Evolutionary conservation across 140 eudicot genomes (phyloP).

Genomic region (Erigeron philadelphicus): DNA sequence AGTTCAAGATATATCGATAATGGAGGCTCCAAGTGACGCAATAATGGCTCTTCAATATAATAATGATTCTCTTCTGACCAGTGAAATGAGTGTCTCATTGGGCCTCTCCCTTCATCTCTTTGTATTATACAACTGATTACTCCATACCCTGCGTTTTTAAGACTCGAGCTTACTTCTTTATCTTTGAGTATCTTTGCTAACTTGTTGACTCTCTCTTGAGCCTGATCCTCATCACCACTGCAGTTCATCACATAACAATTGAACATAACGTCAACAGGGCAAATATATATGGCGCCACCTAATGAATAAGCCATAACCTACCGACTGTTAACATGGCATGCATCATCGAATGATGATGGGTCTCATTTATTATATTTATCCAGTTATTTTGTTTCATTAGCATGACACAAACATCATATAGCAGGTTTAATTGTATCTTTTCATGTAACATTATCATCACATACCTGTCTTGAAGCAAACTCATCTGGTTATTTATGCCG

Average conservation of each 20-base stretch:
- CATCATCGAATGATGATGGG: too few species aligned
- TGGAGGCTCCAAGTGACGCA: slow-evolving; percentile 97
- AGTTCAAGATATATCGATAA: slow-evolving; percentile 88
- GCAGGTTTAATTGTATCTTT: not conserved
- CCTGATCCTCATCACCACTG: slow-evolving; percentile 99
- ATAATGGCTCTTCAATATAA: slow-evolving; percentile 74
- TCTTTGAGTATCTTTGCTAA: slow-evolving; percentile 83
- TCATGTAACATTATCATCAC: not conserved
- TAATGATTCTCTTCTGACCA: slow-evolving; percentile 75
- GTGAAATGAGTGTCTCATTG: slow-evolving; percentile 93
- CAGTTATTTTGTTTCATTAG: too few species aligned
- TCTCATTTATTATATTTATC: too few species aligned
- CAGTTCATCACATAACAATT: slow-evolving; percentile 13
- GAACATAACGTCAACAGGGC: too few species aligned
- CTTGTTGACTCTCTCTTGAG: slow-evolving; percentile 89
- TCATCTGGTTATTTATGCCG: slow-evolving; percentile 90
- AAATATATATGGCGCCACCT: too few species aligned
- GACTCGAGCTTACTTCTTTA: slow-evolving; percentile 71
- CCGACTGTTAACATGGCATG: too few species aligned
- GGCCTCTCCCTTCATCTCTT: slow-evolving; percentile 95
- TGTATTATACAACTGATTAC: slow-evolving; percentile 95
- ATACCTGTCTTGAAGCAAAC: slow-evolving; percentile 96
- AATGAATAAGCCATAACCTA: too few species aligned
- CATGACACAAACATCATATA: too few species aligned
- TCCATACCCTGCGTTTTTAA: slow-evolving; percentile 72